phyloP scores from a whole-genome alignment of 2,329 filamentous ascomycete genomes.

The Endoconidiophora polonica region DNA sequence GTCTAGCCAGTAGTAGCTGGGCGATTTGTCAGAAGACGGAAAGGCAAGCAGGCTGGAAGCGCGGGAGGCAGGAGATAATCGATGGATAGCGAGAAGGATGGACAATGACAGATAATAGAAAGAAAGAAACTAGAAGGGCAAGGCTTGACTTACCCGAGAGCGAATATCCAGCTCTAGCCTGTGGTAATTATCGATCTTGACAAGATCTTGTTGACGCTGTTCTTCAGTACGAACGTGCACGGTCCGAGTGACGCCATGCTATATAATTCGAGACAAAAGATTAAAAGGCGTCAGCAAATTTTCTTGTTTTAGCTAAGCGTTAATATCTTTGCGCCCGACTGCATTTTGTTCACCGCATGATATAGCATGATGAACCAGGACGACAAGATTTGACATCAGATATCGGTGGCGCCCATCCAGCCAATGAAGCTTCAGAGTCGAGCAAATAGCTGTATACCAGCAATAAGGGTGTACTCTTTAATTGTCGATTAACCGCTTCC shows the following conservation, averaged over 20 bases:
- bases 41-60: too few relatives aligned
- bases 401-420: background rate
- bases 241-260: conserved; percentile 74
- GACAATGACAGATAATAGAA: background rate
- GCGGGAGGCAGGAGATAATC: too few relatives aligned
- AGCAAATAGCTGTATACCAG: too few relatives aligned
- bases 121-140: background rate
- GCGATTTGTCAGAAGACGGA: too few relatives aligned
- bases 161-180: conserved; percentile 52
- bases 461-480: too few relatives aligned
- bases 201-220: conserved; percentile 52
- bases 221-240: conserved; percentile 47
- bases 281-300: background rate
- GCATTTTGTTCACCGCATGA: background rate
- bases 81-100: background rate
- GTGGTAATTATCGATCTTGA: conserved; percentile 62
- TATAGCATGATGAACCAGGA: background rate
- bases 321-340: background rate
- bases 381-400: background rate
- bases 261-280: background rate
- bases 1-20: too few relatives aligned
- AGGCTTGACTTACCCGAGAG: conserved; percentile 33
- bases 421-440: too few relatives aligned
- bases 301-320: background rate
- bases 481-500: too few relatives aligned